Evolutionary conservation across 306 rosid genomes (phyloP).

Genomic region (Medicago lupulina): DNA sequence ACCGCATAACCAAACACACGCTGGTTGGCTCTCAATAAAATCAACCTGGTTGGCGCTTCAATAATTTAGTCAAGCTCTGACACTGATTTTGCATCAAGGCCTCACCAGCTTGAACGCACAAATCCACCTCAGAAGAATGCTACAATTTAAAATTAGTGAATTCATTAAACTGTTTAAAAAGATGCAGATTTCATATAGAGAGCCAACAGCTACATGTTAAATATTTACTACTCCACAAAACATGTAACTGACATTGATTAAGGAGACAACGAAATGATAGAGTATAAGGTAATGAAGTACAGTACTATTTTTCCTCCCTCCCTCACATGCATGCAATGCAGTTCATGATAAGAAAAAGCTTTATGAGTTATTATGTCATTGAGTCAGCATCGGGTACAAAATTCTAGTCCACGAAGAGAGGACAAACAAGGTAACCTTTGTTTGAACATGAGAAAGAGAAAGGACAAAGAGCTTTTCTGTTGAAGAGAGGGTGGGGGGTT

Average conservation of each 20-base stretch:
- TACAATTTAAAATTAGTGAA: too few species aligned
- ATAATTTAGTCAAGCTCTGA: too few species aligned
- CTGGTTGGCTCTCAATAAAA: too few species aligned
- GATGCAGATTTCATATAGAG: background rate
- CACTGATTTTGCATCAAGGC: too few species aligned
- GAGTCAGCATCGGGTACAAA: background rate
- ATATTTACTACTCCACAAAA: background rate
- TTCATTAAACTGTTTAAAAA: too few species aligned
- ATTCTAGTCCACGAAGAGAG: constrained; percentile 4
- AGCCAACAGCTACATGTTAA: background rate
- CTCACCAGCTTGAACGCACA: too few species aligned
- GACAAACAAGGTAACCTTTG: constrained; percentile 4
- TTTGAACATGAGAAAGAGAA: constrained; percentile 32
- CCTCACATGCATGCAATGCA: background rate
- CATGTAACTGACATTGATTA: background rate
- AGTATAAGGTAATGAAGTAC: background rate
- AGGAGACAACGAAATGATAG: background rate
- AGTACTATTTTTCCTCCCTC: background rate
- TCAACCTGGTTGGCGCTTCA: too few species aligned
- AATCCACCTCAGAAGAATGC: too few species aligned
- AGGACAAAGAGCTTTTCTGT: constrained; percentile 30
- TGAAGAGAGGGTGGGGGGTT: background rate
- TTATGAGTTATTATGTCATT: constrained; percentile 2
- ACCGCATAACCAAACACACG: too few species aligned
- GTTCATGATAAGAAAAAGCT: background rate